phyloP scores from a whole-genome alignment of 1,139 yeast species.

The Ogataea hybrid region DNA sequence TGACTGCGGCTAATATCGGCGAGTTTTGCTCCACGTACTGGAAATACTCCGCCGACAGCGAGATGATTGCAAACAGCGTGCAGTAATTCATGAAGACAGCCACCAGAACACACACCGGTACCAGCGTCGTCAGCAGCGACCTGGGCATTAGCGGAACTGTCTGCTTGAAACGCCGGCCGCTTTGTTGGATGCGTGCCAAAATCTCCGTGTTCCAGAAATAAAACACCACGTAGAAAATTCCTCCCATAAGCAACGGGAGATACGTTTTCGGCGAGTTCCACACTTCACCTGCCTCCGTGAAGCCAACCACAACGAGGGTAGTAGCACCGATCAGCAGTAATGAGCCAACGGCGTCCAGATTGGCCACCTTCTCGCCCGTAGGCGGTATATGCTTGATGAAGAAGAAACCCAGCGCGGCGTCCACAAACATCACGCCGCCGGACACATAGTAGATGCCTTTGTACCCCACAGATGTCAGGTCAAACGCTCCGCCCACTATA shows the following conservation, averaged over 20 bases:
- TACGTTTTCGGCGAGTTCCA: slow-evolving; percentile 34
- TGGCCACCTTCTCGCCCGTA: slow-evolving; percentile 21
- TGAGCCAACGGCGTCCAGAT: slow-evolving; percentile 33
- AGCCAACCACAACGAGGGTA: slow-evolving; percentile 32
- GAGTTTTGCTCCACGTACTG: slow-evolving; percentile 11
- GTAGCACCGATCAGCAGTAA: slow-evolving; percentile 29
- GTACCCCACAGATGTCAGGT: slow-evolving; percentile 32
- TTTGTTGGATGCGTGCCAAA: neutral
- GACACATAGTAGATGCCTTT: slow-evolving; percentile 32
- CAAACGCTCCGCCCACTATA: slow-evolving; percentile 39
- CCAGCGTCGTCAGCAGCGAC: neutral
- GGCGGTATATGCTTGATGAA: slow-evolving; percentile 26
- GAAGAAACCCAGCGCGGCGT: slow-evolving; percentile 20
- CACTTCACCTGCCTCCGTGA: slow-evolving; percentile 35
- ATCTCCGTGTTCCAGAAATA: slow-evolving; percentile 3
- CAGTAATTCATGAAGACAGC: slow-evolving; percentile 3
- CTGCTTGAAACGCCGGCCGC: neutral
- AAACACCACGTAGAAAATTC: slow-evolving; percentile 23
- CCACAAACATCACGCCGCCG: slow-evolving; percentile 24
- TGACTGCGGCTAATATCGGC: slow-evolving; percentile 26
- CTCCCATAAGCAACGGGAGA: slow-evolving; percentile 30
- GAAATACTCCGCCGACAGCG: slow-evolving; percentile 4
- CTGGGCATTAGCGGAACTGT: slow-evolving; percentile 5
- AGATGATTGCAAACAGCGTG: slow-evolving; percentile 1
- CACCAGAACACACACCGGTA: slow-evolving; percentile 3